A percentile compares a stretch with the other conserved stretches of the same genome.
Evolutionary conservation across 2,329 filamentous ascomycete species (phyloP).

Genomic region (Magnaporthiopsis incrustans): DNA sequence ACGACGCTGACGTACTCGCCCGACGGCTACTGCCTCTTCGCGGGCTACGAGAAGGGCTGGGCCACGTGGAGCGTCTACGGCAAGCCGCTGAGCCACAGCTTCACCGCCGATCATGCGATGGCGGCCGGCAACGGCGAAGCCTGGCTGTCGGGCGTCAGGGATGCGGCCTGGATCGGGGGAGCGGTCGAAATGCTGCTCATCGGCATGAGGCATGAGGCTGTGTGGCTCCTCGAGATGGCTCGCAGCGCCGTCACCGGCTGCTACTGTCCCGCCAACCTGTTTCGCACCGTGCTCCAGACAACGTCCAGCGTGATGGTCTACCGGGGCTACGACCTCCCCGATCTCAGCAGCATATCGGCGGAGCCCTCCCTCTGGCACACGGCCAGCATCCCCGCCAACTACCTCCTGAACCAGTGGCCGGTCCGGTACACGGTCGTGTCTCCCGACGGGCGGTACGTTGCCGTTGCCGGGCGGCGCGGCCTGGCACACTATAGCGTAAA

Average conservation of each 20-base stretch:
- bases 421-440: slow-evolving; percentile 83
- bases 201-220: slow-evolving; percentile 60
- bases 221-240: slow-evolving; percentile 88
- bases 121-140: slow-evolving; percentile 63
- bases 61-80: slow-evolving; percentile 96
- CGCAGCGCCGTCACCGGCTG: slow-evolving; percentile 89
- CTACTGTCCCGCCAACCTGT: slow-evolving; percentile 85
- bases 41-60: slow-evolving; percentile 88
- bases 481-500: slow-evolving; percentile 93
- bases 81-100: slow-evolving; percentile 79
- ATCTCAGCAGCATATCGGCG: slow-evolving; percentile 83
- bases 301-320: slow-evolving; percentile 87
- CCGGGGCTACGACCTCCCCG: slow-evolving; percentile 82
- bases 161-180: slow-evolving; percentile 79
- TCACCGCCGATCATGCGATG: slow-evolving; percentile 58
- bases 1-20: slow-evolving; percentile 80
- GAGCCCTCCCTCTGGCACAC: slow-evolving; percentile 95
- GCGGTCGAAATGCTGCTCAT: slow-evolving; percentile 79
- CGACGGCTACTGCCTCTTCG: slow-evolving; percentile 93
- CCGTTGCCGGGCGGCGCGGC: slow-evolving; percentile 87
- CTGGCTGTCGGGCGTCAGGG: slow-evolving; percentile 73
- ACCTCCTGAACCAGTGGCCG: slow-evolving; percentile 89
- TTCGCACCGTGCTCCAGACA: slow-evolving; percentile 81
- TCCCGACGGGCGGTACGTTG: slow-evolving; percentile 85
- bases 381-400: slow-evolving; percentile 73